Conservation (phyloP, 306 rosid species). For the Prunus mume region DNA sequence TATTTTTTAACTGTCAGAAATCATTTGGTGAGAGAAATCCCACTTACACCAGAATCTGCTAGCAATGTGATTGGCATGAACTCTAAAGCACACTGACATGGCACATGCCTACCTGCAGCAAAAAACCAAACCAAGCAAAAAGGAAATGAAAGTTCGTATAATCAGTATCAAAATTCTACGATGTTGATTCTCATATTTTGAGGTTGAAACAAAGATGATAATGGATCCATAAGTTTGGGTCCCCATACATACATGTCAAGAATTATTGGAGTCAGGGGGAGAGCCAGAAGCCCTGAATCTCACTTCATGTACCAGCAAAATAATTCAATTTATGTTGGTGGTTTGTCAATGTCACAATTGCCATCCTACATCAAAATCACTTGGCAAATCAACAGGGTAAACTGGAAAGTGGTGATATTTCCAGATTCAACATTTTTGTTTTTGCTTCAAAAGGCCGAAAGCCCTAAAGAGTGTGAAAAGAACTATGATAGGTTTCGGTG, state of each 20-base stretch:
- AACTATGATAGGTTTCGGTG: background rate
- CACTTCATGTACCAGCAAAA: background rate
- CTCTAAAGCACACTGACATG: background rate
- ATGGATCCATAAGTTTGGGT: background rate
- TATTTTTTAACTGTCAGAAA: background rate
- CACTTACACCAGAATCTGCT: background rate
- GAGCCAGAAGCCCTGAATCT: background rate
- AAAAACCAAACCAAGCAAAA: background rate
- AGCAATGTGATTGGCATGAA: background rate
- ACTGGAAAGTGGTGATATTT: background rate
- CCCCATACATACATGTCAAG: background rate
- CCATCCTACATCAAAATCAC: slow-evolving; percentile 3
- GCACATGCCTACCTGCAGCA: background rate
- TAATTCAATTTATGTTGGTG: background rate
- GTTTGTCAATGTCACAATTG: slow-evolving; percentile 8
- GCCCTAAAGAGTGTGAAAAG: too few species aligned
- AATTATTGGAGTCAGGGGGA: background rate
- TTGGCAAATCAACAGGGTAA: slow-evolving; percentile 1
- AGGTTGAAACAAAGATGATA: background rate
- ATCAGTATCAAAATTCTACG: background rate
- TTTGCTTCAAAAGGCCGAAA: background rate
- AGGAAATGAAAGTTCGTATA: background rate
- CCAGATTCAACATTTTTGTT: background rate
- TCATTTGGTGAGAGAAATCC: background rate
- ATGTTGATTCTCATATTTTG: background rate